Evolutionary conservation across 257 asterid species (phyloP).

Genomic region (Ehretia macrophylla): DNA sequence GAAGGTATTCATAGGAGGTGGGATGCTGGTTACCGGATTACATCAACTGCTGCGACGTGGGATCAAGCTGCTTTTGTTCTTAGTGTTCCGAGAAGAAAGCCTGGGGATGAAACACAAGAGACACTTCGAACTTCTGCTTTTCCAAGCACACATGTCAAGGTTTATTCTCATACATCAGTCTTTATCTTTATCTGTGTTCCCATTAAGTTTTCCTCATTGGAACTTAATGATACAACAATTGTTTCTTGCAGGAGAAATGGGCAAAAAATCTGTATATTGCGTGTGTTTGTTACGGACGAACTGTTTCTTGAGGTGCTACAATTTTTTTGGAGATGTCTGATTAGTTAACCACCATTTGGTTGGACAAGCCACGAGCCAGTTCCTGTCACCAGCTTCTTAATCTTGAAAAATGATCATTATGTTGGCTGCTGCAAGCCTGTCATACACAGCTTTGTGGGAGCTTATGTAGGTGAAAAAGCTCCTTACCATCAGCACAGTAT

Average conservation of each 20-base stretch:
- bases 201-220: not conserved
- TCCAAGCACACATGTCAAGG: conserved; percentile 59
- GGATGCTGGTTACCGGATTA: conserved; percentile 68
- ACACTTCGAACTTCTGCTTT: conserved; percentile 60
- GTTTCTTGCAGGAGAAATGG: conserved; percentile 45
- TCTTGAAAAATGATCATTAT: too few species aligned
- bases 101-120: conserved; percentile 50
- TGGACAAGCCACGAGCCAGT: too few species aligned
- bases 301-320: conserved; percentile 22
- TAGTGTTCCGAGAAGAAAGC: conserved; percentile 54
- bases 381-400: too few species aligned
- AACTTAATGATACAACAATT: not conserved
- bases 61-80: conserved; percentile 72
- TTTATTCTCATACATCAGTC: conserved; percentile 8
- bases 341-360: too few species aligned
- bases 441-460: too few species aligned
- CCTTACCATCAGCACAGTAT: not conserved
- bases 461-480: too few species aligned
- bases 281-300: conserved; percentile 38
- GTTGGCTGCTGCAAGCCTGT: too few species aligned
- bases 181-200: not conserved
- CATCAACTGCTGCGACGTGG: conserved; percentile 57
- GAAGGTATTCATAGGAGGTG: conserved; percentile 73
- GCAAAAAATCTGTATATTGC: conserved; percentile 36
- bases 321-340: too few species aligned